Evolutionary conservation across 2,329 filamentous ascomycete species (phyloP).

Genomic region (Trichoderma koningiopsis): DNA sequence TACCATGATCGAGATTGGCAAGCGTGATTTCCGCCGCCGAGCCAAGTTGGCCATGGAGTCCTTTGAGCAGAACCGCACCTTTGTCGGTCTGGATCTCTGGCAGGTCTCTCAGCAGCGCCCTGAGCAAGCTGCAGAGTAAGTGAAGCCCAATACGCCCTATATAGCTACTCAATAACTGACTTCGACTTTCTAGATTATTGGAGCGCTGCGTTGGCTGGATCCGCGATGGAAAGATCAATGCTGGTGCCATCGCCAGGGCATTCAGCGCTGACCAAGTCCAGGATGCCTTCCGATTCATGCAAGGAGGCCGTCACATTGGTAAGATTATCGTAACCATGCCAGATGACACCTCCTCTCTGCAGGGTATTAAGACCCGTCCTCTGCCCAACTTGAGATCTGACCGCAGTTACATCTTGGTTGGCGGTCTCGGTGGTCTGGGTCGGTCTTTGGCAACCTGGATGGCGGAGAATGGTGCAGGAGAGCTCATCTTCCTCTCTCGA

Average conservation of each 20-base stretch:
- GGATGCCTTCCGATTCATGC: conserved; percentile 48
- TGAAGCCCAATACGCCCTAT: background rate
- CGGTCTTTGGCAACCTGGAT: conserved; percentile 36
- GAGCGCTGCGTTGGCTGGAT: conserved; percentile 17
- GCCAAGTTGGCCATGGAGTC: conserved; percentile 33
- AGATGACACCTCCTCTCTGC: conserved; percentile 8
- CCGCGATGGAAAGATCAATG: background rate
- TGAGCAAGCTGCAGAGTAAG: conserved; percentile 15
- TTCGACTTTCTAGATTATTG: background rate
- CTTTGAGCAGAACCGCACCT: conserved; percentile 44
- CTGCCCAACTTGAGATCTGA: background rate
- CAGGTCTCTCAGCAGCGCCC: conserved; percentile 28
- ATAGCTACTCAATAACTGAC: background rate
- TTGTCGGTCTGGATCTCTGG: conserved; percentile 42
- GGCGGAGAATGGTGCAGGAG: conserved; percentile 34
- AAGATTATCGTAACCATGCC: conserved; percentile 44
- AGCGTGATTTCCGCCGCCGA: conserved; percentile 33
- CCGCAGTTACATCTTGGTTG: conserved; percentile 37
- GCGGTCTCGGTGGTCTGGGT: conserved; percentile 39
- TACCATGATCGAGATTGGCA: background rate
- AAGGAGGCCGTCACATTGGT: conserved; percentile 44
- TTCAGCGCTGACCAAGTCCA: conserved; percentile 35
- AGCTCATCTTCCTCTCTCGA: conserved; percentile 36
- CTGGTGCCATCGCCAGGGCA: conserved; percentile 28
- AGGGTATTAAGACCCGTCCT: conserved; percentile 9